Percentiles rank a stretch among this genome's conserved stretches.
Conservation (phyloP, 768 basidiomycete genomes). For the Arthromyces matolae region DNA sequence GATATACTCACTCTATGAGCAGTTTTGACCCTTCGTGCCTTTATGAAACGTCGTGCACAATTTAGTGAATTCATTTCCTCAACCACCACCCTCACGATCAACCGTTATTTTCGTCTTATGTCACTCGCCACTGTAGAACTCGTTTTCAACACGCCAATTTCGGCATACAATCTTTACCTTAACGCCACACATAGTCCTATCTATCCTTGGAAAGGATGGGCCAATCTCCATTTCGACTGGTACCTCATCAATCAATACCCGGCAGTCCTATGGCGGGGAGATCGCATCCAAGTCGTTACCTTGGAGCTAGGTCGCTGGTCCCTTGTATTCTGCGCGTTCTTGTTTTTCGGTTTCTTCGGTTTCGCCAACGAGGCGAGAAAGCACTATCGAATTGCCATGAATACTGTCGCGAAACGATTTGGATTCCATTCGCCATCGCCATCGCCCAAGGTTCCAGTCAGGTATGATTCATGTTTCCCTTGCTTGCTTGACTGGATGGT, state of each 20-base stretch:
- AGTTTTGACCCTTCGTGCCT: conserved; percentile 36
- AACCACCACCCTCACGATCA: conserved; percentile 38
- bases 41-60: conserved; percentile 38
- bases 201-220: conserved; percentile 48
- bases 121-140: conserved; percentile 45
- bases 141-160: conserved; percentile 43
- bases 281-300: conserved; percentile 16
- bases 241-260: conserved; percentile 41
- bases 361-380: conserved; percentile 57
- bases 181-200: conserved; percentile 29
- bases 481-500: no score
- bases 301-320: conserved; percentile 50
- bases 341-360: conserved; percentile 69
- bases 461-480: no score
- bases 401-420: conserved; percentile 36
- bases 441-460: no score
- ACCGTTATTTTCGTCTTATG: conserved; percentile 58
- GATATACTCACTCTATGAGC: neutral
- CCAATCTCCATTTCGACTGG: conserved; percentile 46
- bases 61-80: conserved; percentile 40
- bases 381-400: conserved; percentile 42
- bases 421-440: no score
- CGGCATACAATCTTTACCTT: conserved; percentile 34
- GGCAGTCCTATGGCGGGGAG: conserved; percentile 37
- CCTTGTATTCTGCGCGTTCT: conserved; percentile 41